phyloP scores from a whole-genome alignment of 139 green algal genomes.

The Chlamydomonas sp. region DNA sequence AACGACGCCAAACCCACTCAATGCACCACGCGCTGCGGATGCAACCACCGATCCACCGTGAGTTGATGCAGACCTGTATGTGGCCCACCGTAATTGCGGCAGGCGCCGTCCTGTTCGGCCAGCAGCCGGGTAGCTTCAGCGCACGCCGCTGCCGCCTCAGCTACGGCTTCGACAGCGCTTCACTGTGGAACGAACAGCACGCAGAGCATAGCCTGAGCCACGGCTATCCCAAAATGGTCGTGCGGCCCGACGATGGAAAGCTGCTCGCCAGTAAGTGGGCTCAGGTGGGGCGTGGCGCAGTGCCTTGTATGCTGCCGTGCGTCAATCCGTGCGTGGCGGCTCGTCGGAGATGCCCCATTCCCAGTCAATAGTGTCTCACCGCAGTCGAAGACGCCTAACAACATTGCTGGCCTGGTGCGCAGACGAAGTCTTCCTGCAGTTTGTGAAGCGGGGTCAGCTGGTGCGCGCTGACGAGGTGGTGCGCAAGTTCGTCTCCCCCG shows the following conservation, averaged over 20 bases:
- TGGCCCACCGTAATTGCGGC: too few species aligned
- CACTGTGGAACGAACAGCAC: conserved; percentile 5
- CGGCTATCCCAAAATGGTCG: not conserved
- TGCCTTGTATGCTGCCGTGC: not conserved
- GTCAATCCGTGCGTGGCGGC: too few species aligned
- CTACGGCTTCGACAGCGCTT: conserved; percentile 1
- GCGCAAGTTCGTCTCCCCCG: not conserved
- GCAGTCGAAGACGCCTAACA: not conserved
- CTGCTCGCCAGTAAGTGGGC: not conserved
- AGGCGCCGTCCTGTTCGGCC: conserved; percentile 12
- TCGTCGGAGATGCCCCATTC: not conserved
- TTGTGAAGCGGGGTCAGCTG: conserved; percentile 6
- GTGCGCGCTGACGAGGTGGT: conserved; percentile 10
- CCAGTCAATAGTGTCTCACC: too few species aligned
- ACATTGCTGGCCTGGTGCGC: not conserved
- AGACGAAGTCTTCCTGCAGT: conserved; percentile 18
- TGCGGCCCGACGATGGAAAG: not conserved
- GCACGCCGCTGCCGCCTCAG: conserved; percentile 13
- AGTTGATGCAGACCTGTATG: not conserved
- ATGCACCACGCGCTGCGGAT: too few species aligned
- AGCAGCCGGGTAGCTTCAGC: not conserved
- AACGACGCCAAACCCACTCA: too few species aligned
- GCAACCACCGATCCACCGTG: not conserved
- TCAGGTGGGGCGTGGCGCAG: not conserved
- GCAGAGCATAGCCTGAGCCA: not conserved